Percentiles rank a stretch among this genome's conserved stretches.
Evolutionary conservation across 2,329 filamentous ascomycete species (phyloP).

Genomic region (Aureobasidium zeae): DNA sequence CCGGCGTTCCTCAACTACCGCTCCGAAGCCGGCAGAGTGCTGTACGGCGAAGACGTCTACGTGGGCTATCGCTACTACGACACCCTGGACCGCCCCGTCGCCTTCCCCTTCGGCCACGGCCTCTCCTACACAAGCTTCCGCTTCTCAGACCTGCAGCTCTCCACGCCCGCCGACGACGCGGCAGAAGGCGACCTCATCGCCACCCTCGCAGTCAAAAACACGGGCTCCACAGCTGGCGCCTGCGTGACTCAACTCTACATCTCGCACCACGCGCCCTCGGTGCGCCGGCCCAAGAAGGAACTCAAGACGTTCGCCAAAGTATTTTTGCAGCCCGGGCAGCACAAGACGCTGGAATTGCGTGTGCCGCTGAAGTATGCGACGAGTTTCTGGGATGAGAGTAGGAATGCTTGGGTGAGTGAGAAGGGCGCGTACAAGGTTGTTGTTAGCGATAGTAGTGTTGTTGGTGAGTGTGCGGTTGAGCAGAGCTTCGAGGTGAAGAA

Average conservation of each 20-base stretch:
- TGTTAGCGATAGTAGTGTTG: conserved; percentile 43
- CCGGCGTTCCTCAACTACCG: conserved; percentile 66
- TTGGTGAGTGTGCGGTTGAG: conserved; percentile 32
- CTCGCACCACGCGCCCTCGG: conserved; percentile 50
- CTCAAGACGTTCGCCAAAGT: conserved; percentile 61
- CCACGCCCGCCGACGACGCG: conserved; percentile 28
- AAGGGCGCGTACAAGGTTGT: conserved; percentile 55
- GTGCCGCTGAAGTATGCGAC: conserved; percentile 56
- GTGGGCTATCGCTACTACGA: conserved; percentile 69
- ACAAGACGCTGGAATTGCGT: conserved; percentile 47
- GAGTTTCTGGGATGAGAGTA: conserved; percentile 62
- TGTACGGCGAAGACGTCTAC: conserved; percentile 65
- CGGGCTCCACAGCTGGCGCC: conserved; percentile 46
- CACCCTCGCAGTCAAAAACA: conserved; percentile 46
- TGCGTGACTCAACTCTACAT: conserved; percentile 63
- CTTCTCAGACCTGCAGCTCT: conserved; percentile 50
- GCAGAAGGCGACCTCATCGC: conserved; percentile 42
- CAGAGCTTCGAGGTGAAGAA: conserved; percentile 49
- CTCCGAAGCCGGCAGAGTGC: conserved; percentile 56
- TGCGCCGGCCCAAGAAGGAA: conserved; percentile 62
- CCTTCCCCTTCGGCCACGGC: conserved; percentile 71
- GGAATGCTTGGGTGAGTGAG: conserved; percentile 57
- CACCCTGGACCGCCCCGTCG: conserved; percentile 46
- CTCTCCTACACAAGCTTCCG: conserved; percentile 67
- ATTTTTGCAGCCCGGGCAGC: conserved; percentile 48